phyloP scores from a whole-genome alignment of 352 stramenopile genomes.

The Globisporangium emineosum region DNA sequence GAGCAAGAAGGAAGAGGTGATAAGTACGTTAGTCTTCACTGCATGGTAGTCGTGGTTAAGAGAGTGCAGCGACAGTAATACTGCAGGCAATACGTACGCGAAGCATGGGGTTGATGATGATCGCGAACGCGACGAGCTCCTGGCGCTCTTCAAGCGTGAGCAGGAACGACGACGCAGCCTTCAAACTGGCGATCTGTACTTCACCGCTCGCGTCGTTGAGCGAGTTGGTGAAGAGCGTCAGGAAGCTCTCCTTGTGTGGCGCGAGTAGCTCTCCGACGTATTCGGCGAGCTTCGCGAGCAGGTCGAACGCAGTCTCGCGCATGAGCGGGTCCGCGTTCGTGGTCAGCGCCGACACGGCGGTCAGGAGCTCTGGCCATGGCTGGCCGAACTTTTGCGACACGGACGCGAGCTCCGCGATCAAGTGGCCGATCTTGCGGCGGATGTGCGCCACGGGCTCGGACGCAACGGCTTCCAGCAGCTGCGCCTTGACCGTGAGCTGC shows the following conservation, averaged over 20 bases:
- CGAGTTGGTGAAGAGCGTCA: conserved; percentile 71
- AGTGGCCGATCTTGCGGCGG: conserved; percentile 78
- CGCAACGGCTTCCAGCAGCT: conserved; percentile 69
- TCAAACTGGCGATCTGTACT: conserved; percentile 70
- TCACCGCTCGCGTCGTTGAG: conserved; percentile 61
- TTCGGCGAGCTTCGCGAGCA: conserved; percentile 71
- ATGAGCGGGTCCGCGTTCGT: conserved; percentile 51
- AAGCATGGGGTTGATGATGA: conserved; percentile 72
- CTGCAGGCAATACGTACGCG: conserved; percentile 29
- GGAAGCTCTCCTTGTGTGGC: conserved; percentile 77
- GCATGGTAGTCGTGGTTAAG: not conserved
- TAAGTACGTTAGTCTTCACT: conserved; percentile 5
- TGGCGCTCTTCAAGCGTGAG: conserved; percentile 70
- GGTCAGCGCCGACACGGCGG: conserved; percentile 56
- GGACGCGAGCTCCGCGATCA: conserved; percentile 70
- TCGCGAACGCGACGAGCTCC: conserved; percentile 61
- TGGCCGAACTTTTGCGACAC: conserved; percentile 50
- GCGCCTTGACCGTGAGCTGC: conserved; percentile 55
- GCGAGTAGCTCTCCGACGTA: conserved; percentile 64
- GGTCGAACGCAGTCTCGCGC: conserved; percentile 73
- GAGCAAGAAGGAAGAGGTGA: no score
- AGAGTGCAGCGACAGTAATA: not conserved
- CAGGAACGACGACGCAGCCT: conserved; percentile 69
- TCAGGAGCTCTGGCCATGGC: conserved; percentile 71
- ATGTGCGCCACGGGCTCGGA: conserved; percentile 69